Base-by-base conservation (phyloP, 2,329 filamentous ascomycete species). In the Verticillium klebahnii region DNA sequence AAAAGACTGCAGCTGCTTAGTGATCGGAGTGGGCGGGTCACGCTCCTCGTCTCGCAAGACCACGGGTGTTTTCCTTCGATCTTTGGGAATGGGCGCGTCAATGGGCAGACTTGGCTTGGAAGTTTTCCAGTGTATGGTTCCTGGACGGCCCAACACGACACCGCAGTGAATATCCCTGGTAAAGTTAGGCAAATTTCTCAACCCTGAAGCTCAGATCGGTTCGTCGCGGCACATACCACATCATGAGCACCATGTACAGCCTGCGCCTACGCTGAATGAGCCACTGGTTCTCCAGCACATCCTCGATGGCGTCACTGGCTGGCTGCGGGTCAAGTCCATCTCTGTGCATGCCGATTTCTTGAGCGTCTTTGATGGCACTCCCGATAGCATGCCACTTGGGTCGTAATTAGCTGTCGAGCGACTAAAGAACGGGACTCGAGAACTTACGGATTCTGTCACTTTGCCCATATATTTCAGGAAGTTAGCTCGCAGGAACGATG, bases 281-380 rank as follows among this genome's bases (percentile, higher is more conserved):
- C 86, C 86, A 88, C 66, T 86, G 77, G 62, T 83, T 85, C 63
- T 84, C 80, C 17, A 86, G 72, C 2, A 81, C 72, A 36, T 79
- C 78, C 62, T 84, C 82, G 5, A 78, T 70, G 45, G 77, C 79
- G 45, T 78, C 72, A 39, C 79, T 73, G 15, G 71, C 73, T 2
- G 82, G 80, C 57, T 79, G 78, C 0, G 82, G 82, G 64, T 86
- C 83, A 32, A 81, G 72, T 39, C 74, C 77, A 64, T 84, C 80
- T 14, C 81, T 78, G 65, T 89, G 82, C 67, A 89, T 74, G 14
- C 85, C 86, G 50, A 88, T 80, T 66, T 88, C 85, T 68, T 88
- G 85, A 0, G 84, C 86, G 68, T 88, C 85, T 50, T 84, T 77
- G 61, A 88, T 86, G 0, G 83, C 81, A 25, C 79, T 77, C 1